phyloP scores from a whole-genome alignment of 2,329 filamentous ascomycete genomes.

The Pseudogymnoascus destructans region DNA sequence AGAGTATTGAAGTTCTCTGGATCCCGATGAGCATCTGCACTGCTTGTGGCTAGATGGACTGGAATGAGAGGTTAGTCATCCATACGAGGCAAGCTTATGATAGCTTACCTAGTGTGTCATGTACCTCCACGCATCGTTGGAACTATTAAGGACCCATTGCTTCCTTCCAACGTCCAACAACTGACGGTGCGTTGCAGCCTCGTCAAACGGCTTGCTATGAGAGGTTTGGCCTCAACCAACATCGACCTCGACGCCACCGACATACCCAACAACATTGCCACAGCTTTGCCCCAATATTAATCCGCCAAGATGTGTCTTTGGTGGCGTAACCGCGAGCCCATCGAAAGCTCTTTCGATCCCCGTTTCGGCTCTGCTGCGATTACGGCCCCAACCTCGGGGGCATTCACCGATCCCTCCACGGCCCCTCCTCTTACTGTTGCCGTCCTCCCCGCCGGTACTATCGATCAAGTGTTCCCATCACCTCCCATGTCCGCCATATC shows the following conservation, averaged over 20 bases:
- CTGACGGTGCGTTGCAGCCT: background rate
- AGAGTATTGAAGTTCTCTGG: background rate
- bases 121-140: background rate
- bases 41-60: slow-evolving; percentile 3
- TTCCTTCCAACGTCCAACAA: background rate
- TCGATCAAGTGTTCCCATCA: background rate
- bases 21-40: slow-evolving; percentile 4
- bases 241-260: background rate
- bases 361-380: slow-evolving; percentile 22
- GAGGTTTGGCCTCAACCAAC: background rate
- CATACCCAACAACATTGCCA: background rate
- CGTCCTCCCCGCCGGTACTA: background rate
- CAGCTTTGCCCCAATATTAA: background rate
- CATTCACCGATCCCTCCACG: slow-evolving; percentile 14
- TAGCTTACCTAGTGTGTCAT: background rate
- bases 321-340: slow-evolving; percentile 14
- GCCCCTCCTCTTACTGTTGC: background rate
- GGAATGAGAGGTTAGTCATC: background rate
- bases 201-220: background rate
- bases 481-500: slow-evolving; percentile 3
- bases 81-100: background rate
- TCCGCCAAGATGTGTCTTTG: slow-evolving; percentile 7
- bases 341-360: slow-evolving; percentile 18
- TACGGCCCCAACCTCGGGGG: slow-evolving; percentile 18
- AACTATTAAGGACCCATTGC: background rate